These are phyloP conservation scores for Podospora bellae-mahoneyi DNA, from an alignment of 495 filamentous ascomycete species.

Conservation along the genomic window DNA sequence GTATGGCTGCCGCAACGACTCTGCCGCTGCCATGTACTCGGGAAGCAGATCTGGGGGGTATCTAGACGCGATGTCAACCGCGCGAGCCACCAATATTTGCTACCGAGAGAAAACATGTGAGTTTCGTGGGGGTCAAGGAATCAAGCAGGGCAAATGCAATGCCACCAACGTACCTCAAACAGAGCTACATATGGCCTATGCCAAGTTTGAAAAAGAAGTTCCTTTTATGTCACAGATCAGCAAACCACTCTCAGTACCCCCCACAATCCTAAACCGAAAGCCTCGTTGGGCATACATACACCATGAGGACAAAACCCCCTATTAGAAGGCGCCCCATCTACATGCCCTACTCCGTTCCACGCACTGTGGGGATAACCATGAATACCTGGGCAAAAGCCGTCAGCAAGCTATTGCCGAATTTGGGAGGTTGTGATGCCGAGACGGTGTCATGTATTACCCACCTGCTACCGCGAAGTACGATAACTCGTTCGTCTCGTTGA, in stretches of 20 bases:
- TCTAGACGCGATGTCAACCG: slow-evolving; percentile 32
- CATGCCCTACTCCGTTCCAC: slow-evolving; percentile 46
- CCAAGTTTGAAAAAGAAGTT: slow-evolving; percentile 41
- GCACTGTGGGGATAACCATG: slow-evolving; percentile 48
- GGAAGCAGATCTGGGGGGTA: slow-evolving; percentile 28
- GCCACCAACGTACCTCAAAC: slow-evolving; percentile 35
- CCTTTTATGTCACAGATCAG: slow-evolving; percentile 23
- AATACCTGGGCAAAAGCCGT: slow-evolving; percentile 39
- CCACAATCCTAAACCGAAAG: not conserved
- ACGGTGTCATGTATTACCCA: slow-evolving; percentile 23
- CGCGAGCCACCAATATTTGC: slow-evolving; percentile 40
- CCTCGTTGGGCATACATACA: slow-evolving; percentile 33
- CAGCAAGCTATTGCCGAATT: slow-evolving; percentile 13
- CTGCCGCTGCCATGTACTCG: slow-evolving; percentile 35
- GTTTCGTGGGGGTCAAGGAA: not conserved
- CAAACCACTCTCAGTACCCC: slow-evolving; percentile 4
- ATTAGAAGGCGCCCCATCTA: slow-evolving; percentile 27
- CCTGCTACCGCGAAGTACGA: slow-evolving; percentile 51
- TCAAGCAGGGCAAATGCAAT: too few species aligned
- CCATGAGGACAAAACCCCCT: slow-evolving; percentile 50
- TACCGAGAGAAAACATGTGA: slow-evolving; percentile 15
- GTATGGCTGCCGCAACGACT: slow-evolving; percentile 38
- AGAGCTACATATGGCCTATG: slow-evolving; percentile 42
- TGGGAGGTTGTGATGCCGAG: slow-evolving; percentile 1
- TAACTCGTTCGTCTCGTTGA: slow-evolving; percentile 38